A percentile compares a stretch with the other conserved stretches of the same genome.
Evolutionary conservation across 495 filamentous ascomycete species (phyloP).

Genomic region (Penicillium pancosmium): DNA sequence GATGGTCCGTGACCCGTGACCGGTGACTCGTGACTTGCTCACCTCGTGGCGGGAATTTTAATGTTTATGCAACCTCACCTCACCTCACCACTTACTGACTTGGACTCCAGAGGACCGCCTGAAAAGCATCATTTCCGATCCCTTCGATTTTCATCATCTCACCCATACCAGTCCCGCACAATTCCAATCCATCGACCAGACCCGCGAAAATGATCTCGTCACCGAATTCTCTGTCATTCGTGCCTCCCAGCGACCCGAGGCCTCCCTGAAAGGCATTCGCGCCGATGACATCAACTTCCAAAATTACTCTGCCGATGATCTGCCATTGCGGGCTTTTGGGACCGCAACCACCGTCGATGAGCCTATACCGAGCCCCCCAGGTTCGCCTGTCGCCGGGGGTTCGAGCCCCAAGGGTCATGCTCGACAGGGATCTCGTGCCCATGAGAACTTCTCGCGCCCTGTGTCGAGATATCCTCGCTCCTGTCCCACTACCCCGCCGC

Average conservation of each 20-base stretch:
- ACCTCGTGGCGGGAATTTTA: neutral
- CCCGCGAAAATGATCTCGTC: constrained; percentile 62
- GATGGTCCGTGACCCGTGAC: neutral
- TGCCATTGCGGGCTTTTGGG: constrained; percentile 23
- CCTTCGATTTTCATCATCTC: constrained; percentile 88
- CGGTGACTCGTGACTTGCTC: too few species aligned
- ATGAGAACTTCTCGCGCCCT: constrained; percentile 56
- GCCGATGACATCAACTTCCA: constrained; percentile 66
- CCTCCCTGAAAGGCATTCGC: constrained; percentile 62
- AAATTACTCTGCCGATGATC: constrained; percentile 60
- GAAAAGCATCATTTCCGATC: constrained; percentile 69
- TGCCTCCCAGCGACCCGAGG: constrained; percentile 64
- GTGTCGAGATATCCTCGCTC: constrained; percentile 39
- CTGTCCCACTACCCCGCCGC: constrained; percentile 33
- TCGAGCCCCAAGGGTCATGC: constrained; percentile 21
- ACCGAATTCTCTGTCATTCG: constrained; percentile 69
- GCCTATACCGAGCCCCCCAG: constrained; percentile 24
- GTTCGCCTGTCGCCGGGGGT: constrained; percentile 21
- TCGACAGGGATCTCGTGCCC: constrained; percentile 37
- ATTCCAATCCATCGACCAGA: constrained; percentile 58
- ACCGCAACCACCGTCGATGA: constrained; percentile 31
- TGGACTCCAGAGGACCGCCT: constrained; percentile 36
- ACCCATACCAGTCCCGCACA: constrained; percentile 72
- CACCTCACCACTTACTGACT: neutral
- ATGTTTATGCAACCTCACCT: neutral